Evolutionary conservation across 495 filamentous ascomycete genomes (phyloP).

Genomic region (Xylaria flabelliformis): DNA sequence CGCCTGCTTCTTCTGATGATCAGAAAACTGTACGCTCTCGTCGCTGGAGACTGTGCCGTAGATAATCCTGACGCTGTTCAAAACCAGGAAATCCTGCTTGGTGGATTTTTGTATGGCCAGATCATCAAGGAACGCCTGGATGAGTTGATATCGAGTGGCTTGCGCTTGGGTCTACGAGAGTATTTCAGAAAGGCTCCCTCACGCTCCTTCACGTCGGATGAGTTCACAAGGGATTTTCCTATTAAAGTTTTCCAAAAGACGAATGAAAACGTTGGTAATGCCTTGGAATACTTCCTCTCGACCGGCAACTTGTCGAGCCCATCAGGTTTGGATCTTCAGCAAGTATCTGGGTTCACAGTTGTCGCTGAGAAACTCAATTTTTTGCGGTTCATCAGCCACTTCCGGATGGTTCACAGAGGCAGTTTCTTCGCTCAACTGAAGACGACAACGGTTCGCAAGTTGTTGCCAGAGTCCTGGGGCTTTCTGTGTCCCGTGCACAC

Average conservation of each 20-base stretch:
- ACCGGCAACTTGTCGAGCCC: conserved; percentile 93
- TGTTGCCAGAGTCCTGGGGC: conserved; percentile 95
- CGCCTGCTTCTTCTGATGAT: conserved; percentile 95
- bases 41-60: conserved; percentile 86
- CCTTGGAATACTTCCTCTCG: conserved; percentile 92
- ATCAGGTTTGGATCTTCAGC: conserved; percentile 91
- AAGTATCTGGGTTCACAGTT: conserved; percentile 91
- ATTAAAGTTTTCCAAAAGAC: conserved; percentile 75
- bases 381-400: conserved; percentile 97
- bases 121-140: conserved; percentile 94
- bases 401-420: conserved; percentile 98
- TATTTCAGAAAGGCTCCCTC: conserved; percentile 71
- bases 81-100: conserved; percentile 90
- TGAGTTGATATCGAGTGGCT: conserved; percentile 74
- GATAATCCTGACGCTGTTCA: conserved; percentile 97
- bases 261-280: conserved; percentile 86
- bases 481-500: conserved; percentile 98
- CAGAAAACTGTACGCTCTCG: conserved; percentile 89
- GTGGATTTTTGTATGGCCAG: conserved; percentile 92
- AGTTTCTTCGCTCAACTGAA: conserved; percentile 98
- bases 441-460: conserved; percentile 93
- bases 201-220: conserved; percentile 68
- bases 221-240: conserved; percentile 80
- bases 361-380: conserved; percentile 99
- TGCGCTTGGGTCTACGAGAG: conserved; percentile 67